Conservation (phyloP, 495 filamentous ascomycete species). For the Penicillium pulvis region DNA sequence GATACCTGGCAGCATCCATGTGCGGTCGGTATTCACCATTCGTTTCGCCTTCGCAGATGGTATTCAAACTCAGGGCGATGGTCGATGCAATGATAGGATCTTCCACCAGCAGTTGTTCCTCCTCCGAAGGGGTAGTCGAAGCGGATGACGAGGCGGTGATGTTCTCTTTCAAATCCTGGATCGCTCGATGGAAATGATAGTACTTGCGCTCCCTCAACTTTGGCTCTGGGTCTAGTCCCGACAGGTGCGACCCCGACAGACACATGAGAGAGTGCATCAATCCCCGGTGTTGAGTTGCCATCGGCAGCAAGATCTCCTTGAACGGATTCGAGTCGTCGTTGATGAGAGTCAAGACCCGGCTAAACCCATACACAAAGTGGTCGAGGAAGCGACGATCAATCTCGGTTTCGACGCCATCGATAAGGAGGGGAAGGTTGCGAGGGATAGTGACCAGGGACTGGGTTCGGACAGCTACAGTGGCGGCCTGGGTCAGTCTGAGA, state of each 20-base stretch:
- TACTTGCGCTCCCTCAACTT: slow-evolving; percentile 48
- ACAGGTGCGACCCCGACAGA: slow-evolving; percentile 79
- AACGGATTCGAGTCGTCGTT: slow-evolving; percentile 87
- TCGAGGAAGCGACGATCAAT: slow-evolving; percentile 83
- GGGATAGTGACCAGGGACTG: slow-evolving; percentile 43
- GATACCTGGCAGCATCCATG: slow-evolving; percentile 71
- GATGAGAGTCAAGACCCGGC: slow-evolving; percentile 78
- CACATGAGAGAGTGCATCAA: slow-evolving; percentile 93
- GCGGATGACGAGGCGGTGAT: slow-evolving; percentile 39
- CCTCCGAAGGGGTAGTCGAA: slow-evolving; percentile 2
- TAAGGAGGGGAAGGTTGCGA: slow-evolving; percentile 73
- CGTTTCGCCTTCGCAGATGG: slow-evolving; percentile 75
- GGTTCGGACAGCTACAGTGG: slow-evolving; percentile 31
- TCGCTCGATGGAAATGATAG: slow-evolving; percentile 51
- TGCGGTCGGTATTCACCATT: slow-evolving; percentile 80
- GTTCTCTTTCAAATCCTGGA: slow-evolving; percentile 48
- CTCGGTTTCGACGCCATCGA: slow-evolving; percentile 83
- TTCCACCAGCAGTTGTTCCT: slow-evolving; percentile 47
- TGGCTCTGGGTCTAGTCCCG: slow-evolving; percentile 49
- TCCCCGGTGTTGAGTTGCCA: slow-evolving; percentile 80
- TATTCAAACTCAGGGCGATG: slow-evolving; percentile 78
- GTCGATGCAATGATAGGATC: slow-evolving; percentile 74
- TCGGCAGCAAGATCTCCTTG: slow-evolving; percentile 82
- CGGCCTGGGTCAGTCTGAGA: slow-evolving; percentile 17
- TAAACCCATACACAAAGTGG: slow-evolving; percentile 81